phyloP scores from a whole-genome alignment of 257 asterid genomes.

The Solanum pimpinellifolium region DNA sequence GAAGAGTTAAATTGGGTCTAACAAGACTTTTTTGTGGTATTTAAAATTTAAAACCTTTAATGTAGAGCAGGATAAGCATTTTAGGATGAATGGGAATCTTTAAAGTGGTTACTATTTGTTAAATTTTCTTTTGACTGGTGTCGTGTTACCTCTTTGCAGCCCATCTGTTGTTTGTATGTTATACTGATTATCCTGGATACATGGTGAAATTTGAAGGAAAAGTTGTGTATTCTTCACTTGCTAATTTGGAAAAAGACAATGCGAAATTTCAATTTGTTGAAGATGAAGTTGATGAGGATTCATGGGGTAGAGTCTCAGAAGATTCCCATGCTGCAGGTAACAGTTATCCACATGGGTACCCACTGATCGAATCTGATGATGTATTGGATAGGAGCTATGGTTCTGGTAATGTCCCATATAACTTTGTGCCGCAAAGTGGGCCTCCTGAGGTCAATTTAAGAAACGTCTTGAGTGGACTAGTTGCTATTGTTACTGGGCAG shows the following conservation, averaged over 20 bases:
- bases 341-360: slow-evolving; percentile 25
- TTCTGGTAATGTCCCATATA: slow-evolving; percentile 43
- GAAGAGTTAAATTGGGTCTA: not conserved
- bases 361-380: slow-evolving; percentile 38
- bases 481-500: slow-evolving; percentile 65
- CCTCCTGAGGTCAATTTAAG: slow-evolving; percentile 84
- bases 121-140: not conserved
- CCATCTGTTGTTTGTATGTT: not conserved
- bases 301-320: not conserved
- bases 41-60: not conserved
- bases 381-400: slow-evolving; percentile 44
- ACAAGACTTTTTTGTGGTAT: not conserved
- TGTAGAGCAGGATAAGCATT: not conserved
- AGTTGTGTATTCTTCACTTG: slow-evolving; percentile 21
- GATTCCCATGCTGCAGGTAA: not conserved
- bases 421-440: slow-evolving; percentile 23
- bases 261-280: slow-evolving; percentile 19
- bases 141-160: not conserved
- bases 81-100: not conserved
- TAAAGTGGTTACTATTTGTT: not conserved
- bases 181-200: not conserved
- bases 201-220: slow-evolving; percentile 23
- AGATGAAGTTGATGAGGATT: slow-evolving; percentile 17
- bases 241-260: slow-evolving; percentile 15
- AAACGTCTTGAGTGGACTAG: slow-evolving; percentile 71